These are phyloP conservation scores for Wallacemonas sp. DNA, from an alignment of 208 protist species.

Conservation along the genomic window DNA sequence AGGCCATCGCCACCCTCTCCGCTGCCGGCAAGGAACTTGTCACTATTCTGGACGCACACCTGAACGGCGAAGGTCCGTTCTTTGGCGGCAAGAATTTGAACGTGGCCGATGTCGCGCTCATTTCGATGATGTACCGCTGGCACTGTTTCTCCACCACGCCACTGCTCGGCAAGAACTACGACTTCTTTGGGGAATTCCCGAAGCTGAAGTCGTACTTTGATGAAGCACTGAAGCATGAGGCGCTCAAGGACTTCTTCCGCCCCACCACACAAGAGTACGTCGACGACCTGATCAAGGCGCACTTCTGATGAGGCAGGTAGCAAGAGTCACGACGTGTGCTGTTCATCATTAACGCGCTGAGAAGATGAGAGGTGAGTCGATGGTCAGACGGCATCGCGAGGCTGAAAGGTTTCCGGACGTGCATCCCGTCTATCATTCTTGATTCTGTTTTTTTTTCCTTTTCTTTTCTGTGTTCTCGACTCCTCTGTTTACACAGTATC, in stretches of 20 bases:
- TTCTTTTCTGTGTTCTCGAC: no score
- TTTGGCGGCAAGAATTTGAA: background rate
- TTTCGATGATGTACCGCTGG: slow-evolving; percentile 8
- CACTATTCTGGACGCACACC: background rate
- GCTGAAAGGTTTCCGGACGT: no score
- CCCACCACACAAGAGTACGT: slow-evolving; percentile 5
- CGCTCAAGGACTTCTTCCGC: slow-evolving; percentile 2
- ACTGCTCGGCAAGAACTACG: slow-evolving; percentile 4
- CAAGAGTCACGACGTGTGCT: no score
- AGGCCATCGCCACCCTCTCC: background rate
- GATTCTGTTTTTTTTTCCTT: no score
- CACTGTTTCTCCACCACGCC: background rate
- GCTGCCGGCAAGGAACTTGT: background rate
- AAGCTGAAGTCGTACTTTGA: slow-evolving; percentile 6
- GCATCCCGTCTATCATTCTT: no score
- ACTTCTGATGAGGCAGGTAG: no score
- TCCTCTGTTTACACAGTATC: no score
- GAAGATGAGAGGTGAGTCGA: no score
- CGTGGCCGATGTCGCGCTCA: slow-evolving; percentile 6
- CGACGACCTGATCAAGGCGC: slow-evolving; percentile 6
- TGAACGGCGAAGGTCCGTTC: background rate
- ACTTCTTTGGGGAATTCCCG: slow-evolving; percentile 8
- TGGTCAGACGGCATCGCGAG: no score
- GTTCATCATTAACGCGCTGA: no score
- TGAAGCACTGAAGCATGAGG: slow-evolving; percentile 2